phyloP scores from a whole-genome alignment of 192 early-diverging fungal genomes.

The Endogone sp. region DNA sequence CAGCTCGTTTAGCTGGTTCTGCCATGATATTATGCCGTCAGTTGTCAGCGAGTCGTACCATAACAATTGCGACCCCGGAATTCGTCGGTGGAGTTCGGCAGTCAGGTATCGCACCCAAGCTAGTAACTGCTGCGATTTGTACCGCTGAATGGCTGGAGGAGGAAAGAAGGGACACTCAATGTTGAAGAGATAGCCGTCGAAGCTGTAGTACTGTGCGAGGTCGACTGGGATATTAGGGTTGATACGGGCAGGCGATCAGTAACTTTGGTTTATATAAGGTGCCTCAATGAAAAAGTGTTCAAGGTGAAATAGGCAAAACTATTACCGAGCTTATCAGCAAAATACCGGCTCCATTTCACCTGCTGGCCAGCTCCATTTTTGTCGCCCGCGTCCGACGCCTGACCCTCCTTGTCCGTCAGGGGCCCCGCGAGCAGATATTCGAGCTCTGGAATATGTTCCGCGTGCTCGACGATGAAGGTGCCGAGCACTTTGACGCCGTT shows the following conservation, averaged over 20 bases:
- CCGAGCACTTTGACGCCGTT: slow-evolving; percentile 55
- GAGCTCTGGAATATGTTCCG: slow-evolving; percentile 39
- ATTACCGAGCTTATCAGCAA: slow-evolving; percentile 56
- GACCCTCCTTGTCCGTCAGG: slow-evolving; percentile 25
- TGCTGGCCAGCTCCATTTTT: slow-evolving; percentile 24
- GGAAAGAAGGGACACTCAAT: slow-evolving; percentile 48
- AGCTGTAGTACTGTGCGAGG: slow-evolving; percentile 55
- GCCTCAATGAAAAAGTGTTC: too few relatives aligned
- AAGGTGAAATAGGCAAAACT: too few relatives aligned
- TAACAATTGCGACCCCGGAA: slow-evolving; percentile 45
- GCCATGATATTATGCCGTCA: slow-evolving; percentile 50
- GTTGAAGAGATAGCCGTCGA: slow-evolving; percentile 70
- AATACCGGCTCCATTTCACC: slow-evolving; percentile 39
- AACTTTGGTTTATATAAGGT: too few relatives aligned
- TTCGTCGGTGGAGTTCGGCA: slow-evolving; percentile 34
- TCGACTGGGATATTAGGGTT: slow-evolving; percentile 32
- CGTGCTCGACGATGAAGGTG: slow-evolving; percentile 63
- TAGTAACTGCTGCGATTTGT: slow-evolving; percentile 14
- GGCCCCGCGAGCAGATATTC: slow-evolving; percentile 37
- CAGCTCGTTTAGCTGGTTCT: slow-evolving; percentile 44
- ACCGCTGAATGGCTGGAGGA: slow-evolving; percentile 12
- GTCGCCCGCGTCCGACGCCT: neutral
- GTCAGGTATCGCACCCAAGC: slow-evolving; percentile 41
- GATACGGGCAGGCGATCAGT: neutral
- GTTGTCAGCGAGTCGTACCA: slow-evolving; percentile 64